A percentile compares a stretch with the other conserved stretches of the same genome.
Evolutionary conservation across 495 filamentous ascomycete genomes (phyloP).

Genomic region (Trichoderma asperelloides): DNA sequence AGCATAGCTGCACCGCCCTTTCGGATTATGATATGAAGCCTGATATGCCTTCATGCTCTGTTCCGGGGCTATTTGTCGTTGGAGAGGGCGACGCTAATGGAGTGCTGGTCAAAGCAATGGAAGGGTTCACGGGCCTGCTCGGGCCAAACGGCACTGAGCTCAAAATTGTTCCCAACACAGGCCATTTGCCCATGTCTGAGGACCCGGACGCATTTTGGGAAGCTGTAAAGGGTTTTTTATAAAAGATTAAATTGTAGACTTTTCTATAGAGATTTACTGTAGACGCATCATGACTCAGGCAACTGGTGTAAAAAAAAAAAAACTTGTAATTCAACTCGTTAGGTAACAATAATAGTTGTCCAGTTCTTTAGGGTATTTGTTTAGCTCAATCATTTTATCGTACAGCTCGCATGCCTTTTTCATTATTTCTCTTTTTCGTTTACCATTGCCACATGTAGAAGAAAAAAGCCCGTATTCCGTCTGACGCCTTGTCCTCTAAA

Average conservation of each 20-base stretch:
- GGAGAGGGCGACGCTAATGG: conserved; percentile 60
- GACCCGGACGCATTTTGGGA: conserved; percentile 56
- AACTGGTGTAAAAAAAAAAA: background rate
- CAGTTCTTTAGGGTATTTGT: background rate
- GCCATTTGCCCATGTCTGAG: conserved; percentile 80
- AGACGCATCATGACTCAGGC: background rate
- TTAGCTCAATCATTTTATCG: background rate
- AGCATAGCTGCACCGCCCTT: conserved; percentile 58
- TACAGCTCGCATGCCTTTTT: background rate
- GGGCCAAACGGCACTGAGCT: conserved; percentile 44
- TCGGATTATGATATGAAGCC: conserved; percentile 65
- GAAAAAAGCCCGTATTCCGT: background rate
- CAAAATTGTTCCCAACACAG: conserved; percentile 53
- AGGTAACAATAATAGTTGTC: background rate
- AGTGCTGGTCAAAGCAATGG: conserved; percentile 67
- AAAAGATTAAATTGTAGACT: background rate
- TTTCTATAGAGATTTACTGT: background rate
- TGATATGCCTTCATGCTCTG: conserved; percentile 47
- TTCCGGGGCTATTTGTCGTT: conserved; percentile 57
- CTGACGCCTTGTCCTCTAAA: background rate
- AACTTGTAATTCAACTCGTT: background rate
- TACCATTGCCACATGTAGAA: background rate
- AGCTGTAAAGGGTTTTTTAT: conserved; percentile 48
- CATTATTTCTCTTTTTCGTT: background rate
- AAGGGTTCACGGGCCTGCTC: conserved; percentile 52